phyloP scores from a whole-genome alignment of 2,329 filamentous ascomycete genomes.

The Berkeleyomyces basicola region DNA sequence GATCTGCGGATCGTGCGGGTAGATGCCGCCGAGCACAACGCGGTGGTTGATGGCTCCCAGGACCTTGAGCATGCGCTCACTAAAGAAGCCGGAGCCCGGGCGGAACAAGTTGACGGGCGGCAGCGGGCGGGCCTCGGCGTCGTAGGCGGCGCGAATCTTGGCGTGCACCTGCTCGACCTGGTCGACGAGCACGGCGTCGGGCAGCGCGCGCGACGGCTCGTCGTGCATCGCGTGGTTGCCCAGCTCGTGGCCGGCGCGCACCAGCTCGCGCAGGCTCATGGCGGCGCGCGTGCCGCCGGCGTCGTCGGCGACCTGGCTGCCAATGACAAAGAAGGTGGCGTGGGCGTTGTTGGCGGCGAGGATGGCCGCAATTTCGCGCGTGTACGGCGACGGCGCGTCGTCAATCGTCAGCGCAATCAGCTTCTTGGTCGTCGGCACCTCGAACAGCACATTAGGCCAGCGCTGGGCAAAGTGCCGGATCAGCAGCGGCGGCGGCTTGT shows the following conservation, averaged over 20 bases:
- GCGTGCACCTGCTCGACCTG: constrained; percentile 51
- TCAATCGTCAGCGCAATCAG: constrained; percentile 74
- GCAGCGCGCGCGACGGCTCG: constrained; percentile 51
- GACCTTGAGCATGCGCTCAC: constrained; percentile 45
- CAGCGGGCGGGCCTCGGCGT: constrained; percentile 24
- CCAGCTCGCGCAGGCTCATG: constrained; percentile 36
- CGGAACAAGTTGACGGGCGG: constrained; percentile 54
- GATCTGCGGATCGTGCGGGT: constrained; percentile 85
- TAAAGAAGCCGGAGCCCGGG: constrained; percentile 76
- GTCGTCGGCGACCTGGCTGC: constrained; percentile 46
- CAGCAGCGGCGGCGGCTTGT: constrained; percentile 60
- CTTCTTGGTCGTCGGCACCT: constrained; percentile 40
- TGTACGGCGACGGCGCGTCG: constrained; percentile 63
- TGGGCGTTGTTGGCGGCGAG: constrained; percentile 49
- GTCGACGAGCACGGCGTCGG: constrained; percentile 37
- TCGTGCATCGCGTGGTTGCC: constrained; percentile 85
- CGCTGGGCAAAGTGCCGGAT: constrained; percentile 53
- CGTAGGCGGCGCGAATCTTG: constrained; percentile 41
- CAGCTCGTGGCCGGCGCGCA: constrained; percentile 52
- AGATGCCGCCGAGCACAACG: constrained; percentile 68
- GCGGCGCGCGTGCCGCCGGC: constrained; percentile 24
- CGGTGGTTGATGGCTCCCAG: constrained; percentile 46
- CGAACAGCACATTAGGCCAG: constrained; percentile 69
- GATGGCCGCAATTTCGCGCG: constrained; percentile 49
- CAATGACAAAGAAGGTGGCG: constrained; percentile 84